These are phyloP conservation scores for Talaromyces sp. DNA, from an alignment of 2,329 filamentous ascomycete genomes.

Conservation along the genomic window DNA sequence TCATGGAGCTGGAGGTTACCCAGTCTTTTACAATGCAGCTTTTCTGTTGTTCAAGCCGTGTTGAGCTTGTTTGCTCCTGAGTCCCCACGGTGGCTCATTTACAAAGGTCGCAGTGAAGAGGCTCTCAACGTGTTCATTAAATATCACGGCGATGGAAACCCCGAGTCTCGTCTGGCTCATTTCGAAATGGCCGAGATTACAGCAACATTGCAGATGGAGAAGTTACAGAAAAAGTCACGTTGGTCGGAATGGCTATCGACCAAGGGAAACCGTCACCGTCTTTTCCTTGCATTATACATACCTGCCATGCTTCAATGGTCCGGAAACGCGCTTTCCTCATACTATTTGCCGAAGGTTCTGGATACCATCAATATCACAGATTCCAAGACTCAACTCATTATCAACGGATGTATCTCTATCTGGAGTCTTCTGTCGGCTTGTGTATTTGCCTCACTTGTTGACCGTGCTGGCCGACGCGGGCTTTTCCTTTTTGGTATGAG, in stretches of 20 bases:
- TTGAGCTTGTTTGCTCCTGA: slow-evolving; percentile 47
- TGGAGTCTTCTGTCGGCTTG: neutral
- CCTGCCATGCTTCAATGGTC: slow-evolving; percentile 62
- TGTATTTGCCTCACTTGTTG: neutral
- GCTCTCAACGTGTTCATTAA: slow-evolving; percentile 20
- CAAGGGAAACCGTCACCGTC: slow-evolving; percentile 56
- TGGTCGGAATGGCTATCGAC: slow-evolving; percentile 23
- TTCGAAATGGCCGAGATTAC: slow-evolving; percentile 33
- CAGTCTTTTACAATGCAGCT: slow-evolving; percentile 63
- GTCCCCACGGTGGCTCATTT: slow-evolving; percentile 16
- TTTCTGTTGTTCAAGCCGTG: slow-evolving; percentile 47
- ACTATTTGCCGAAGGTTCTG: slow-evolving; percentile 34
- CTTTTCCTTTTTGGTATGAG: neutral
- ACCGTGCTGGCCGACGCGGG: neutral
- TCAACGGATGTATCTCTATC: neutral
- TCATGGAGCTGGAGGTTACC: slow-evolving; percentile 61
- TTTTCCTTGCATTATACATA: slow-evolving; percentile 54
- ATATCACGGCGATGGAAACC: slow-evolving; percentile 19
- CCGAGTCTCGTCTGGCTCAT: slow-evolving; percentile 14
- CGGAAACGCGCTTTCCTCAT: slow-evolving; percentile 50
- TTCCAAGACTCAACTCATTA: neutral
- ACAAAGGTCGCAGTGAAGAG: slow-evolving; percentile 21
- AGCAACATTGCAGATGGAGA: slow-evolving; percentile 23
- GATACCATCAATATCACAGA: slow-evolving; percentile 14
- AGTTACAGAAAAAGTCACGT: slow-evolving; percentile 4